Evolutionary conservation across 2,329 filamentous ascomycete species (phyloP).

Genomic region (Blastomyces silverae): DNA sequence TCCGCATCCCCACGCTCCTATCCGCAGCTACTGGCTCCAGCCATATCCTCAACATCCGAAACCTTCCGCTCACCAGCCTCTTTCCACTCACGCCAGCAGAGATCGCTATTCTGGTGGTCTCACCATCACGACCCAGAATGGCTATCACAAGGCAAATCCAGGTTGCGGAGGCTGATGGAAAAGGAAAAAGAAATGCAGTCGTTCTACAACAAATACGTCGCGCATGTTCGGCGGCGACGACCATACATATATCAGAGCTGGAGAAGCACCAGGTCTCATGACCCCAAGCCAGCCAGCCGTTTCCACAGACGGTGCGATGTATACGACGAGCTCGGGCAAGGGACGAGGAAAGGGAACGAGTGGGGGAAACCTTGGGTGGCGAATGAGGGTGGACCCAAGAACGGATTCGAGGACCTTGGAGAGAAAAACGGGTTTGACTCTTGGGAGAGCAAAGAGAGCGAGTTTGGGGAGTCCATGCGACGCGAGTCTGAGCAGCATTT

Average conservation of each 20-base stretch:
- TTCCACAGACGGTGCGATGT: neutral
- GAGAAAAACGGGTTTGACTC: neutral
- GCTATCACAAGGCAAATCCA: neutral
- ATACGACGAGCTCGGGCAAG: neutral
- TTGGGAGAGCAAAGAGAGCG: neutral
- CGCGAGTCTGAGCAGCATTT: slow-evolving; percentile 28
- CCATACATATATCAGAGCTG: slow-evolving; percentile 3
- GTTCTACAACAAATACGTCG: slow-evolving; percentile 2
- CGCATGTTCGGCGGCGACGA: neutral
- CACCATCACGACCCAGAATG: neutral
- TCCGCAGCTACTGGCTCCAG: neutral
- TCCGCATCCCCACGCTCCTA: neutral
- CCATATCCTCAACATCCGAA: neutral
- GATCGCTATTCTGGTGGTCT: slow-evolving; percentile 9
- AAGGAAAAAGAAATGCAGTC: neutral
- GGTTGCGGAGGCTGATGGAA: neutral
- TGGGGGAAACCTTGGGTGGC: neutral
- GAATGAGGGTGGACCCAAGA: neutral
- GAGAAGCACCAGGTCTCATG: neutral
- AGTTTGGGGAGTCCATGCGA: neutral
- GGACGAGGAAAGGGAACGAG: neutral
- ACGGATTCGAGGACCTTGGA: neutral
- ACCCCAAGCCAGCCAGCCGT: neutral
- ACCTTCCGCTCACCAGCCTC: neutral
- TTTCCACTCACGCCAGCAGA: neutral